Evolutionary conservation across 2,329 filamentous ascomycete genomes (phyloP).

Genomic region (Colletotrichum liriopes): DNA sequence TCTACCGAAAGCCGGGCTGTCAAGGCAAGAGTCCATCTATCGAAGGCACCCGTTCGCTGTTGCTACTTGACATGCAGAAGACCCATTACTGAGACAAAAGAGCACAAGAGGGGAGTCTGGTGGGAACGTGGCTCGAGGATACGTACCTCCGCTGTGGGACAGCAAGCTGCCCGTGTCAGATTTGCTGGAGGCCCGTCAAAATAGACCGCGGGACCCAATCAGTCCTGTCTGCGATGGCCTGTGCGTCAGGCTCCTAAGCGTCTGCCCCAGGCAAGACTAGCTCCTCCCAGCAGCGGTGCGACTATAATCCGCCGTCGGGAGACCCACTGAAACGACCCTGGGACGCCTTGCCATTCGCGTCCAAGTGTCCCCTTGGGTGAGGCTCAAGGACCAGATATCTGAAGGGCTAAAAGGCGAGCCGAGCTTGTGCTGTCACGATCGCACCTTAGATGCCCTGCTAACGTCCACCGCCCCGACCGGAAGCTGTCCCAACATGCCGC

Average conservation of each 20-base stretch:
- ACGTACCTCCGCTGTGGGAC: slow-evolving; percentile 20
- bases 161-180: slow-evolving; percentile 29
- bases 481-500: slow-evolving; percentile 72
- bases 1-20: slow-evolving; percentile 9
- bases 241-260: slow-evolving; percentile 33
- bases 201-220: slow-evolving; percentile 30
- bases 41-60: neutral
- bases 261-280: slow-evolving; percentile 15
- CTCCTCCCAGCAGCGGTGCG: neutral
- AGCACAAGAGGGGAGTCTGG: slow-evolving; percentile 22
- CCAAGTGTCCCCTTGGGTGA: slow-evolving; percentile 36
- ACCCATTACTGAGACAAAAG: slow-evolving; percentile 8
- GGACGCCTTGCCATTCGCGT: slow-evolving; percentile 33
- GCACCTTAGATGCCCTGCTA: slow-evolving; percentile 38
- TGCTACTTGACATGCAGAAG: slow-evolving; percentile 8
- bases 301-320: neutral
- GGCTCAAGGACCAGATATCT: slow-evolving; percentile 26
- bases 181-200: slow-evolving; percentile 34
- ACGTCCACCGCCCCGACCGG: slow-evolving; percentile 33
- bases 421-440: slow-evolving; percentile 35
- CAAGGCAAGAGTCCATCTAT: neutral
- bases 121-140: slow-evolving; percentile 11
- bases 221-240: slow-evolving; percentile 21
- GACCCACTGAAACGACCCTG: slow-evolving; percentile 34
- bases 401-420: slow-evolving; percentile 34